Base-by-base conservation (phyloP, 2,329 filamentous ascomycete species). In the Ophiostoma sp. region DNA sequence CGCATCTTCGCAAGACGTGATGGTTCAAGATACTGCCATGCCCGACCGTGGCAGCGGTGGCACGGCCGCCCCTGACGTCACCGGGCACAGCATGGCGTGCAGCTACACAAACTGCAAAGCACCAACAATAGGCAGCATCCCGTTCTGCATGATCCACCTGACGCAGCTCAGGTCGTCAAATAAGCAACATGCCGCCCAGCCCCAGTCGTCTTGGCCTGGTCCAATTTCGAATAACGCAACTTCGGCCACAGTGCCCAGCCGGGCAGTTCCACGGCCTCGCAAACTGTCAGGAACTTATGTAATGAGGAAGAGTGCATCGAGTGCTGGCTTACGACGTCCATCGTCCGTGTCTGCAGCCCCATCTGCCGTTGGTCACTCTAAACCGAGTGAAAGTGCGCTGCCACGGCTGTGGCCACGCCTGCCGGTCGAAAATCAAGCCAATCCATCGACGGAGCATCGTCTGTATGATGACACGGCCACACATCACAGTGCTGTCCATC, bases 241-340 rank as follows among this genome's bases (percentile, higher is more conserved):
- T 8, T 11, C 9, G 14, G 49, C 8, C 18, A 11, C n/a, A 27
- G 49, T 27, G 7, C 49, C 18, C 9, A 55, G 18, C 12, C 49
- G 27, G 2, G 36, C 58, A 62, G 3, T 7, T n/a, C 14, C 58
- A 16, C 41, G 38, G 36, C 38, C 5, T 7, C 27, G 40, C 5
- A 63, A 64, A 58, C 41, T n/a, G 5, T 18, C 67, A 14, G 40
- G 52, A 4, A 18, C 55, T 1, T 68, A 66, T 41, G 14, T 68
- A 55, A 64, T 67, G 45, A 64, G 68, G 27, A 69, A 68, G 38
- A 68, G 41, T 64, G 63, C 63, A 14, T 42, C 60, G 18, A 63
- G 7, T 42, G 38, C 60, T 40, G 40, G 60, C n/a, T 11, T 42
- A 11, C 60, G 60, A 40, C 40, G 16, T 11, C 40, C 60, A 9